Conservation (phyloP, 768 basidiomycete species). For the Termitomyces sp. region DNA sequence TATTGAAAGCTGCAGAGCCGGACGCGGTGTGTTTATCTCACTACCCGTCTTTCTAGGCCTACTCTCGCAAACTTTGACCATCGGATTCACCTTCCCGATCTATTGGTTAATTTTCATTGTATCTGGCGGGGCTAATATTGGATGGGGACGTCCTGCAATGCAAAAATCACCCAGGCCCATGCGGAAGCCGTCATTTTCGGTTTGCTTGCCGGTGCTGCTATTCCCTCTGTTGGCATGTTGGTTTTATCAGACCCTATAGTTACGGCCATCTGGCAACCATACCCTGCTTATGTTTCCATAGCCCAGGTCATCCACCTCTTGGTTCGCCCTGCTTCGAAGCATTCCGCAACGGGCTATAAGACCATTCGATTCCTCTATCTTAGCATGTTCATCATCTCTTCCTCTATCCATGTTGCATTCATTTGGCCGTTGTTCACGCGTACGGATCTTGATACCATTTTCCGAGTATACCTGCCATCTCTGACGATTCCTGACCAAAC, state of each 20-base stretch:
- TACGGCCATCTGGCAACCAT: slow-evolving; percentile 51
- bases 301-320: slow-evolving; percentile 33
- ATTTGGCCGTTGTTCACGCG: slow-evolving; percentile 27
- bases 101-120: slow-evolving; percentile 44
- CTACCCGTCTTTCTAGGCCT: slow-evolving; percentile 37
- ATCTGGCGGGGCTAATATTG: slow-evolving; percentile 25
- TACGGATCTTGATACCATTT: slow-evolving; percentile 24
- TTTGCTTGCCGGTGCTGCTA: slow-evolving; percentile 34
- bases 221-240: slow-evolving; percentile 45
- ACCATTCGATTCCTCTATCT: slow-evolving; percentile 34
- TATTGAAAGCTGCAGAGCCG: slow-evolving; percentile 38
- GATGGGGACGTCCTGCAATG: slow-evolving; percentile 12
- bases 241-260: slow-evolving; percentile 32
- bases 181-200: slow-evolving; percentile 51
- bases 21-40: slow-evolving; percentile 28
- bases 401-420: slow-evolving; percentile 35
- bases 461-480: slow-evolving; percentile 32
- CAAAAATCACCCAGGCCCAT: slow-evolving; percentile 35
- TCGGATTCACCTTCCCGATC: slow-evolving; percentile 39
- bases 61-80: slow-evolving; percentile 34
- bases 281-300: slow-evolving; percentile 42
- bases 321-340: slow-evolving; percentile 28
- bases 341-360: slow-evolving; percentile 29
- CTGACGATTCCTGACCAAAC: slow-evolving; percentile 20
- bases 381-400: slow-evolving; percentile 32